Percentiles rank a stretch among this genome's conserved stretches.
Evolutionary conservation across 1,284 basidiomycete genomes (phyloP).

Genomic region (Megacollybia platyphylla): DNA sequence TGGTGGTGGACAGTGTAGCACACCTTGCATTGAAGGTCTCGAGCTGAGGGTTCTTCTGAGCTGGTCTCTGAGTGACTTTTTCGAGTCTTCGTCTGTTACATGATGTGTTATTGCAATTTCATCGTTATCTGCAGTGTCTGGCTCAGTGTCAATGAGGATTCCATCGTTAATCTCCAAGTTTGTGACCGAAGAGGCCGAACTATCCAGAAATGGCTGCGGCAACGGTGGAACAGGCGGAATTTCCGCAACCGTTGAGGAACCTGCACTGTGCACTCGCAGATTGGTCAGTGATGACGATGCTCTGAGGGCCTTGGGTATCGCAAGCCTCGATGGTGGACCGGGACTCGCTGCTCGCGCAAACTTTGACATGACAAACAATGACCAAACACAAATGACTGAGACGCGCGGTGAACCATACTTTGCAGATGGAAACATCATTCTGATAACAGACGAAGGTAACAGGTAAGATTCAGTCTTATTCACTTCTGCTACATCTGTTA

Average conservation of each 20-base stretch:
- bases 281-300: conserved; percentile 30
- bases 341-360: background rate
- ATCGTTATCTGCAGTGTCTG: conserved; percentile 37
- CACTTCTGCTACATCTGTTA: no score
- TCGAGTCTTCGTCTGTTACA: conserved; percentile 38
- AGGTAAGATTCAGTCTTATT: conserved; percentile 9
- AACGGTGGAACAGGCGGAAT: conserved; percentile 14
- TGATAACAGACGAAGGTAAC: conserved; percentile 19
- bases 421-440: conserved; percentile 44
- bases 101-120: conserved; percentile 28
- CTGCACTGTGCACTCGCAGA: conserved; percentile 28
- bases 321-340: conserved; percentile 12
- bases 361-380: no score
- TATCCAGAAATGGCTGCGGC: conserved; percentile 28
- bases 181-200: conserved; percentile 54
- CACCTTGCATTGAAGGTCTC: conserved; percentile 18
- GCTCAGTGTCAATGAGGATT: conserved; percentile 49
- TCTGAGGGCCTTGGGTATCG: conserved; percentile 26
- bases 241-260: conserved; percentile 11
- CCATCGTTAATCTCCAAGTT: conserved; percentile 52
- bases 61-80: conserved; percentile 55
- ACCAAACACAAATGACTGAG: background rate
- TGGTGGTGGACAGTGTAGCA: background rate
- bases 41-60: conserved; percentile 51
- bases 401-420: conserved; percentile 28